These are phyloP conservation scores for Lobosporangium transversale DNA, from an alignment of 192 early-diverging fungal species.

Conservation along the genomic window DNA sequence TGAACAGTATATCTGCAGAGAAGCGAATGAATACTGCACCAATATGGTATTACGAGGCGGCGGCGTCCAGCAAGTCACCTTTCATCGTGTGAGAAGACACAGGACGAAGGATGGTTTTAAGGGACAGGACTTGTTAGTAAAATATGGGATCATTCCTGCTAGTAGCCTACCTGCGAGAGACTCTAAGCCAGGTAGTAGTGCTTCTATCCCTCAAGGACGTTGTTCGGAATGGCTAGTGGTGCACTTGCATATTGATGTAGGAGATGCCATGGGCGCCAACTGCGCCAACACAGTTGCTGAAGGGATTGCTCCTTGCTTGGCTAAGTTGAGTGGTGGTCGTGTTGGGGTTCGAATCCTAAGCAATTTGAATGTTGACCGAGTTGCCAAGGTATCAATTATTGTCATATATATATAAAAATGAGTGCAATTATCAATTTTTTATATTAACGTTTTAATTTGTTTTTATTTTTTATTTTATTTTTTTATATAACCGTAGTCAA, in stretches of 20 bases:
- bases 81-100: constrained; percentile 58
- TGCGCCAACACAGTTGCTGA: constrained; percentile 76
- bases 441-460: neutral
- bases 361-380: constrained; percentile 72
- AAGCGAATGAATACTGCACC: constrained; percentile 71
- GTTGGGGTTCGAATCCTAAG: constrained; percentile 75
- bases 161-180: constrained; percentile 20
- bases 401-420: neutral
- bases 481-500: constrained; percentile 28
- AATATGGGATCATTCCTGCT: constrained; percentile 30
- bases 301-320: constrained; percentile 69
- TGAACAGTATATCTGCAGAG: constrained; percentile 53
- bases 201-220: constrained; percentile 1
- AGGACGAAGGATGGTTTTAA: constrained; percentile 23
- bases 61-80: constrained; percentile 66
- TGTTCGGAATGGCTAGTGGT: constrained; percentile 73
- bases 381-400: constrained; percentile 58
- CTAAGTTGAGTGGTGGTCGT: constrained; percentile 62
- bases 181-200: neutral
- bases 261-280: constrained; percentile 86
- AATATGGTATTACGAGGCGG: constrained; percentile 76
- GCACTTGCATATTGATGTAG: constrained; percentile 80
- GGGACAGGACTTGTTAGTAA: constrained; percentile 42
- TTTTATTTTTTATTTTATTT: neutral
- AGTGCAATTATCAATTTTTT: neutral